These are phyloP conservation scores for Suhomyces taliae DNA, from an alignment of 1,139 yeast species.

Conservation along the genomic window DNA sequence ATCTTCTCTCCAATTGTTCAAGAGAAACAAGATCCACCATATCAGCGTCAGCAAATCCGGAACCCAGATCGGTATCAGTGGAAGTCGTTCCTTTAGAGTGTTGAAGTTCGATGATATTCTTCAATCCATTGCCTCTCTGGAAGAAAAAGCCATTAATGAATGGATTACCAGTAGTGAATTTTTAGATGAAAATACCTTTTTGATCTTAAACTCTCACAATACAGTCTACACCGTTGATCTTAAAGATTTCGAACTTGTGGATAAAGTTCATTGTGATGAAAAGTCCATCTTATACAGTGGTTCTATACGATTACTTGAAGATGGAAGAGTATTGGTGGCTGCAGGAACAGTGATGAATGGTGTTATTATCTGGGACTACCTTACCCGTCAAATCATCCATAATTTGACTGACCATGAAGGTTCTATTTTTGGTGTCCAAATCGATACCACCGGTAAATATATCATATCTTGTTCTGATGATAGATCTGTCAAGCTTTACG, in stretches of 20 bases:
- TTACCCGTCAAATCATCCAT: constrained; percentile 46
- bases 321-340: constrained; percentile 53
- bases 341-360: constrained; percentile 96
- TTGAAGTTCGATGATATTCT: constrained; percentile 15
- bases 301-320: constrained; percentile 52
- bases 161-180: constrained; percentile 74
- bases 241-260: constrained; percentile 25
- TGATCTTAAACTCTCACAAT: constrained; percentile 80
- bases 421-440: constrained; percentile 78
- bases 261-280: constrained; percentile 58
- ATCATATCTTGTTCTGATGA: constrained; percentile 90
- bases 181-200: constrained; percentile 34
- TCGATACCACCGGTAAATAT: constrained; percentile 55
- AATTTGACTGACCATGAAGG: constrained; percentile 80
- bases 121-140: constrained; percentile 2
- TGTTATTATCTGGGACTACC: constrained; percentile 71
- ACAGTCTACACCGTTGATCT: constrained; percentile 53
- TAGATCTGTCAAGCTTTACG: constrained; percentile 80
- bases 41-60: constrained; percentile 43
- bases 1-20: constrained; percentile 50
- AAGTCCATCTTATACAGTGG: constrained; percentile 89
- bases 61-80: constrained; percentile 52
- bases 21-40: constrained; percentile 77
- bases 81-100: constrained; percentile 69
- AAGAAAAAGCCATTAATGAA: constrained; percentile 61